These are phyloP conservation scores for Cercospora beticola DNA, from an alignment of 2,329 filamentous ascomycete genomes.

Conservation along the genomic window DNA sequence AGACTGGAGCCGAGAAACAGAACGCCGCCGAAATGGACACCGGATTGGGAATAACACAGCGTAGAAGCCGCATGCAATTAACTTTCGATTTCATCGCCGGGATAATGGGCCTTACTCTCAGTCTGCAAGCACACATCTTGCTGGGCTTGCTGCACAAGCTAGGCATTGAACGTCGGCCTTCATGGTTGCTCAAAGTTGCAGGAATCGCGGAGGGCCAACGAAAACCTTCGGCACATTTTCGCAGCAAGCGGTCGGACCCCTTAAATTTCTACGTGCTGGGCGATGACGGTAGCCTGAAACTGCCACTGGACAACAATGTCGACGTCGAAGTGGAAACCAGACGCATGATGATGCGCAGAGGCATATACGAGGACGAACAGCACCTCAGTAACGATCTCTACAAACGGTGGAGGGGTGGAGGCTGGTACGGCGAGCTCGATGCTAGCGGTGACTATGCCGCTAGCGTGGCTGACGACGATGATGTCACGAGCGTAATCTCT, in stretches of 20 bases:
- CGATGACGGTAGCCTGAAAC: slow-evolving; percentile 53
- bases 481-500: slow-evolving; percentile 80
- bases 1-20: slow-evolving; percentile 25
- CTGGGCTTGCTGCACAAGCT: slow-evolving; percentile 57
- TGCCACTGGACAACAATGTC: slow-evolving; percentile 63
- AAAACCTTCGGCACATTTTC: slow-evolving; percentile 26
- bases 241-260: slow-evolving; percentile 23
- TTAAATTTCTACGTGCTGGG: slow-evolving; percentile 54
- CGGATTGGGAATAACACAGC: slow-evolving; percentile 76
- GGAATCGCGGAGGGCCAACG: slow-evolving; percentile 42
- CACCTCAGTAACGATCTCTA: slow-evolving; percentile 75
- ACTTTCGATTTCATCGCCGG: slow-evolving; percentile 73
- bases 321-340: slow-evolving; percentile 82
- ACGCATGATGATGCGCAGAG: slow-evolving; percentile 54
- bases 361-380: slow-evolving; percentile 56
- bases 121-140: slow-evolving; percentile 57
- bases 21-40: slow-evolving; percentile 44
- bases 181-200: slow-evolving; percentile 60
- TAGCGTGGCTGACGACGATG: slow-evolving; percentile 59
- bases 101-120: slow-evolving; percentile 65
- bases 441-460: slow-evolving; percentile 75
- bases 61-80: slow-evolving; percentile 75
- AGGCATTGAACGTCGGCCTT: slow-evolving; percentile 62
- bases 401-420: slow-evolving; percentile 77
- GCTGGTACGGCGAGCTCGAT: slow-evolving; percentile 82